Percentiles rank a stretch among this genome's conserved stretches.
Conservation (phyloP, 169 alveolate species). For the Cystoisospora suis region DNA sequence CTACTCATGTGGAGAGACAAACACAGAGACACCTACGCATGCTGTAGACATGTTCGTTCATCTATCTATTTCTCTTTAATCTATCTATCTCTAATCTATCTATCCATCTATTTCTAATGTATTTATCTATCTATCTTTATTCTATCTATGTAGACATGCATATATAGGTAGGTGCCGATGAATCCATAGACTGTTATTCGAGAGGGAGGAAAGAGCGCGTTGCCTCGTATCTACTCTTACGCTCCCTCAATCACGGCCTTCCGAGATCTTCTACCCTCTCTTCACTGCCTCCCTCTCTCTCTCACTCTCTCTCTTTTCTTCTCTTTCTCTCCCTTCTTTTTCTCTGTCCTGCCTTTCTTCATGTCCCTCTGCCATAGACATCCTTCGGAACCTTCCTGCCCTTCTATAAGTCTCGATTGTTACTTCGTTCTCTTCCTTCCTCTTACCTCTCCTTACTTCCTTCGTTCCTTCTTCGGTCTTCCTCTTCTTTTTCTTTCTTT, state of each 20-base stretch:
- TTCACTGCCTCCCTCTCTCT: neutral
- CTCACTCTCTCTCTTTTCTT: neutral
- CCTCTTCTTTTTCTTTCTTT: neutral
- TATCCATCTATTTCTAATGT: too few relatives aligned
- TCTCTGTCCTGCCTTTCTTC: neutral
- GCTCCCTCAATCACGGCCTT: too few relatives aligned
- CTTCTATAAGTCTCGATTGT: neutral
- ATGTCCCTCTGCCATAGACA: neutral
- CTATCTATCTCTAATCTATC: too few relatives aligned
- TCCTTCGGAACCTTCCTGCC: neutral
- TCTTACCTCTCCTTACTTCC: neutral
- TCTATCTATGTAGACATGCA: too few relatives aligned
- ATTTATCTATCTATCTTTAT: too few relatives aligned
- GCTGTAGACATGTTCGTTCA: too few relatives aligned
- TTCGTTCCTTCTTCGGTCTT: neutral
- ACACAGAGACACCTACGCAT: too few relatives aligned
- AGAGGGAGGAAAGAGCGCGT: too few relatives aligned
- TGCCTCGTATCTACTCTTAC: too few relatives aligned
- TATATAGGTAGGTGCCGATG: too few relatives aligned
- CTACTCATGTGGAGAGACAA: neutral
- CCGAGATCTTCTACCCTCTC: neutral
- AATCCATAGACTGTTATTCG: too few relatives aligned
- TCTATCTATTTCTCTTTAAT: too few relatives aligned
- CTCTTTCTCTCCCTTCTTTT: neutral
- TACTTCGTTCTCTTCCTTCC: neutral